Evolutionary conservation across 805 yeast species (phyloP).

Genomic region (Saturnispora gosingensis): DNA sequence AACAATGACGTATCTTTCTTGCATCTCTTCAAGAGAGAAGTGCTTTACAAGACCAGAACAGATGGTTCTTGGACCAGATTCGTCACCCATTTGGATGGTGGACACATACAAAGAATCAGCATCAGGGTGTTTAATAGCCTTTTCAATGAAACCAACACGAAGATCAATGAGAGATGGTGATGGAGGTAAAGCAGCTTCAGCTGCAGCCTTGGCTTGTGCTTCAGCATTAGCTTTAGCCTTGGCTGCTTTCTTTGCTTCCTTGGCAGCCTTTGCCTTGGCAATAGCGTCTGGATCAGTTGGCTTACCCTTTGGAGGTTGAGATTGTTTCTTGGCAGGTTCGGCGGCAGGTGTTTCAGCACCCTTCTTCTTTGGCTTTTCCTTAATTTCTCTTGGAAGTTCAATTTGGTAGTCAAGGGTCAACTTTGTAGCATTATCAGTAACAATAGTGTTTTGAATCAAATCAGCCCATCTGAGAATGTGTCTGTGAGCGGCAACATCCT

Average conservation of each 20-base stretch:
- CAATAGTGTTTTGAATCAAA: slow-evolving; percentile 57
- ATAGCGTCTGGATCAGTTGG: slow-evolving; percentile 26
- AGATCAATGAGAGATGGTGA: slow-evolving; percentile 82
- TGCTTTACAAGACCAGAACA: slow-evolving; percentile 94
- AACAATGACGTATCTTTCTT: slow-evolving; percentile 80
- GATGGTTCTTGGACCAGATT: slow-evolving; percentile 94
- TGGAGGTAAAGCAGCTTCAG: slow-evolving; percentile 54
- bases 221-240: slow-evolving; percentile 55
- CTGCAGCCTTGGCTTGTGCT: slow-evolving; percentile 40
- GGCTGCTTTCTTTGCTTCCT: slow-evolving; percentile 33
- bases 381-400: slow-evolving; percentile 52
- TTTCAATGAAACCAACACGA: slow-evolving; percentile 93
- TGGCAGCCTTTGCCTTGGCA: slow-evolving; percentile 28
- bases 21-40: slow-evolving; percentile 89
- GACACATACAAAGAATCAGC: slow-evolving; percentile 96
- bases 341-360: slow-evolving; percentile 17
- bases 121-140: slow-evolving; percentile 94
- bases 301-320: slow-evolving; percentile 14
- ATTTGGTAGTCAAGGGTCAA: slow-evolving; percentile 49
- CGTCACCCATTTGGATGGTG: slow-evolving; percentile 94
- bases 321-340: slow-evolving; percentile 9
- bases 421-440: slow-evolving; percentile 34
- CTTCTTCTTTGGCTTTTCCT: slow-evolving; percentile 29
- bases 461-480: slow-evolving; percentile 93
- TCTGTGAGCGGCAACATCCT: slow-evolving; percentile 55